A percentile compares a stretch with the other conserved stretches of the same genome.
These are phyloP conservation scores for Paracorniculantispora psalliotae DNA, from an alignment of 2,329 filamentous ascomycete species.

Conservation along the genomic window DNA sequence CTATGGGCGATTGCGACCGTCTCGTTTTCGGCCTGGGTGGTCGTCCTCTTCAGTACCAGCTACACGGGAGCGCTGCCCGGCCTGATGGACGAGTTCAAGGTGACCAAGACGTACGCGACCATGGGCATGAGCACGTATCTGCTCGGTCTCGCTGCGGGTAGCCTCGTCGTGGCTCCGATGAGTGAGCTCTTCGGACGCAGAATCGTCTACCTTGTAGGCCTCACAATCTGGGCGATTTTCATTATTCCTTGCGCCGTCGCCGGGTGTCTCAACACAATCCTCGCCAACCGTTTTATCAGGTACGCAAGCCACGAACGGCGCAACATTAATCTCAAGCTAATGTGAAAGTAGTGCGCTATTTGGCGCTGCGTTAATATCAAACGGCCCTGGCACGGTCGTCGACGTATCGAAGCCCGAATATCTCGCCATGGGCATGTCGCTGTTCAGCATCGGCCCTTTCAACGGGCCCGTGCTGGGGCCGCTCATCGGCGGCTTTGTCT, in stretches of 20 bases:
- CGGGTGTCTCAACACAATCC: slow-evolving; percentile 57
- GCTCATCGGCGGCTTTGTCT: slow-evolving; percentile 65
- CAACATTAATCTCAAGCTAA: not conserved
- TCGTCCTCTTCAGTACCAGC: slow-evolving; percentile 64
- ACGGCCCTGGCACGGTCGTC: slow-evolving; percentile 70
- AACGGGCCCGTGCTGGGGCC: slow-evolving; percentile 52
- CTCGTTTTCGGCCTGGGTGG: slow-evolving; percentile 33
- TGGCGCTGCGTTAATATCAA: slow-evolving; percentile 70
- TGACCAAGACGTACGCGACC: slow-evolving; percentile 53
- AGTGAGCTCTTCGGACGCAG: slow-evolving; percentile 60
- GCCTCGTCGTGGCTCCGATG: slow-evolving; percentile 63
- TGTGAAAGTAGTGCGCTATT: slow-evolving; percentile 49
- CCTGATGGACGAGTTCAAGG: slow-evolving; percentile 58
- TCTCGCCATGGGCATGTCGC: slow-evolving; percentile 67
- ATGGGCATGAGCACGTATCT: slow-evolving; percentile 71
- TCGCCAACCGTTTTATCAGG: slow-evolving; percentile 64
- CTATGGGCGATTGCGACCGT: slow-evolving; percentile 33
- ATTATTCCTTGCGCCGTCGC: slow-evolving; percentile 64
- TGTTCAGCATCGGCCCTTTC: slow-evolving; percentile 76
- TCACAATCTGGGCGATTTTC: slow-evolving; percentile 57
- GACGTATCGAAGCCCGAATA: slow-evolving; percentile 71
- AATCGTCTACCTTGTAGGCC: slow-evolving; percentile 58
- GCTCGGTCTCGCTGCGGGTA: slow-evolving; percentile 62
- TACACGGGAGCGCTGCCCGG: slow-evolving; percentile 66
- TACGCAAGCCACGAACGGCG: slow-evolving; percentile 19